phyloP scores from a whole-genome alignment of 225 moss, liverwort and hornwort genomes.

The Asterella californica region DNA sequence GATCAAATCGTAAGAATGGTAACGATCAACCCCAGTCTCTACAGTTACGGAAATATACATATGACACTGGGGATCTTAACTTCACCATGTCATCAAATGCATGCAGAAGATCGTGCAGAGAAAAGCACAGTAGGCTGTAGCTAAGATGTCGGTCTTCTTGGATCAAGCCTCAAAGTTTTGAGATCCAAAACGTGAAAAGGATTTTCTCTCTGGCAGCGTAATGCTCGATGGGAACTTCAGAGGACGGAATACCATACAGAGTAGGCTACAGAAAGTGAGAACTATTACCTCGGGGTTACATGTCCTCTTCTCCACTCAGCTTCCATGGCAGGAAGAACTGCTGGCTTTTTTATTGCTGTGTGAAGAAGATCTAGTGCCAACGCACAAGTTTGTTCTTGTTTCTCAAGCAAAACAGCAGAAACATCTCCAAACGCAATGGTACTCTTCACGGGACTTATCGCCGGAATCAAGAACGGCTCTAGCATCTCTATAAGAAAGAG shows the following conservation, averaged over 20 bases:
- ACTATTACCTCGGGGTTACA: slow-evolving; percentile 66
- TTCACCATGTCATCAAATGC: not conserved
- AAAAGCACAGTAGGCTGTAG: not conserved
- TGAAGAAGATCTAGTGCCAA: slow-evolving; percentile 84
- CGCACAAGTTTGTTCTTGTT: slow-evolving; percentile 82
- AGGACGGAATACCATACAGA: not conserved
- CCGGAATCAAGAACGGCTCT: slow-evolving; percentile 89
- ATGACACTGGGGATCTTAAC: not conserved
- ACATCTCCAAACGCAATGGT: slow-evolving; percentile 97
- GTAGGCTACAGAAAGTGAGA: not conserved
- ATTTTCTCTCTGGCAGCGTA: not conserved
- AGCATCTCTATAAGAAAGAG: slow-evolving; percentile 88
- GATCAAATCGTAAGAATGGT: no score
- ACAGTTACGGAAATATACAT: no score
- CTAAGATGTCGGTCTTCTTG: no score
- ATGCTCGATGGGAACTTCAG: not conserved
- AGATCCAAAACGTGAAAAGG: no score
- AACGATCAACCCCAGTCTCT: no score
- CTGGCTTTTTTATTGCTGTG: slow-evolving; percentile 74
- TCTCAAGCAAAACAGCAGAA: slow-evolving; percentile 82
- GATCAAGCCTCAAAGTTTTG: no score
- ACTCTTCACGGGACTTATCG: slow-evolving; percentile 82
- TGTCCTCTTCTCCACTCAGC: slow-evolving; percentile 89
- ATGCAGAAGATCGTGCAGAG: not conserved
- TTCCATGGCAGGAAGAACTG: slow-evolving; percentile 87